Evolutionary conservation across 805 yeast genomes (phyloP), one percentile per base, ranked within the genome.

Genomic region (Kazachstania bromeliacearum): DNA sequence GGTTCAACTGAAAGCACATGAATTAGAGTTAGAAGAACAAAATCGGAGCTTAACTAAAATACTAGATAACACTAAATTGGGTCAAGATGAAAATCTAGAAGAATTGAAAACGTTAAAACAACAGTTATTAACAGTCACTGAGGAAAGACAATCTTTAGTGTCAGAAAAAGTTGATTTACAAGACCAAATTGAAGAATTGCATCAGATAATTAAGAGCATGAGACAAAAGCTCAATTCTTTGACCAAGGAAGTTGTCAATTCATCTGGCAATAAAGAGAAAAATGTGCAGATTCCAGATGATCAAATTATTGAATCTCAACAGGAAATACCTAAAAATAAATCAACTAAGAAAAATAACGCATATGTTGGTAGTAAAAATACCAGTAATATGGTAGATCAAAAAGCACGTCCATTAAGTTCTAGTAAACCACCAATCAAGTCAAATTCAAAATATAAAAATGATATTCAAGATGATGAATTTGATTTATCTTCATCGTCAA

Each of bases 401-500:
- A 23, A 23, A 23, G 10, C n/a, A n/a, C n/a, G n/a, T 23, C 2
- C 26, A n/a, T 23, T n/a, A 23, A 23, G n/a, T n/a, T 23, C 26
- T 3, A 23, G 10, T 23, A n/a, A 23, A 10, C 26, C 4, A 23
- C 26, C 26, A 23, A n/a, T 10, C 26, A 23, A 23, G n/a, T n/a
- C 26, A 10, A 23, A 2, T n/a, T 23, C 26, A 10, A 10, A 23
- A 23, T 23, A 23, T 23, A 10, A 23, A 4, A n/a, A 23, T 17
- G 5, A 26, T 13, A 3, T 12, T 26, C 15, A 13, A 9, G 32
- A 36, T n/a, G 62, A 57, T 39, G 56, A 48, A 20, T 57, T 57
- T 36, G 60, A 56, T 28, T 44, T 57, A 14, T 51, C 61, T 2
- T 53, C 59, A 1, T 55, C 60, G 7, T 32, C 50, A 3, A 50